Evolutionary conservation across 352 stramenopile genomes (phyloP).

Genomic region (Aphanomyces invadans): DNA sequence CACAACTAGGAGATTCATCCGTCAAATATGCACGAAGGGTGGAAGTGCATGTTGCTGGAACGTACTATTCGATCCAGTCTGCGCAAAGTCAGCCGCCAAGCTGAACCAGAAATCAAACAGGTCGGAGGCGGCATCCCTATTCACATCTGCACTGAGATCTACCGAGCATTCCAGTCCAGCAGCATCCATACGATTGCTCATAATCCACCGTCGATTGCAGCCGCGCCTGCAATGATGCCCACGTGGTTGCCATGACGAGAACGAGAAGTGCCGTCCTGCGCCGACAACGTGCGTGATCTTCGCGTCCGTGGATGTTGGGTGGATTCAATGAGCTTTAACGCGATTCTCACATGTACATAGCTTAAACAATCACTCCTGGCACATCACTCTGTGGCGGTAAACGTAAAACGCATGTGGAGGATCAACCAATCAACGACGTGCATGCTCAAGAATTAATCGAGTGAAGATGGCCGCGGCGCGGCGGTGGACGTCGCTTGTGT

Average conservation of each 20-base stretch:
- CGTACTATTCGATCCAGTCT: not conserved
- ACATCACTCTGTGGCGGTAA: not conserved
- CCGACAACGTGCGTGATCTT: not conserved
- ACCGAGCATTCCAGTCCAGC: not conserved
- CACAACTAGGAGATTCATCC: not conserved
- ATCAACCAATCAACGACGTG: not conserved
- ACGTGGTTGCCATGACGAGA: not conserved
- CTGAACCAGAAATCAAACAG: conserved; percentile 6
- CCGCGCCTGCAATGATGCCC: not conserved
- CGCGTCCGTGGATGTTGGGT: not conserved
- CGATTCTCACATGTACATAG: too few relatives aligned
- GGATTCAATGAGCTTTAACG: too few relatives aligned
- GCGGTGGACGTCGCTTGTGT: conserved; percentile 53
- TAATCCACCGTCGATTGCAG: conserved; percentile 10
- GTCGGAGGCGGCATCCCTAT: not conserved
- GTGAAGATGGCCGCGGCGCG: conserved; percentile 28
- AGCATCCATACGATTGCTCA: conserved; percentile 2
- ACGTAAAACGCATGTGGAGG: not conserved
- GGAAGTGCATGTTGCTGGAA: too few relatives aligned
- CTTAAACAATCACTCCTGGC: not conserved
- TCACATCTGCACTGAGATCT: too few relatives aligned
- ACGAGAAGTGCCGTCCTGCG: not conserved
- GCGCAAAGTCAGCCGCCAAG: conserved; percentile 4
- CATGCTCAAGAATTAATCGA: not conserved
- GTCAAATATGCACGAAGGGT: too few relatives aligned